phyloP scores from a whole-genome alignment of 495 filamentous ascomycete species.

The Lepidopterella palustris region DNA sequence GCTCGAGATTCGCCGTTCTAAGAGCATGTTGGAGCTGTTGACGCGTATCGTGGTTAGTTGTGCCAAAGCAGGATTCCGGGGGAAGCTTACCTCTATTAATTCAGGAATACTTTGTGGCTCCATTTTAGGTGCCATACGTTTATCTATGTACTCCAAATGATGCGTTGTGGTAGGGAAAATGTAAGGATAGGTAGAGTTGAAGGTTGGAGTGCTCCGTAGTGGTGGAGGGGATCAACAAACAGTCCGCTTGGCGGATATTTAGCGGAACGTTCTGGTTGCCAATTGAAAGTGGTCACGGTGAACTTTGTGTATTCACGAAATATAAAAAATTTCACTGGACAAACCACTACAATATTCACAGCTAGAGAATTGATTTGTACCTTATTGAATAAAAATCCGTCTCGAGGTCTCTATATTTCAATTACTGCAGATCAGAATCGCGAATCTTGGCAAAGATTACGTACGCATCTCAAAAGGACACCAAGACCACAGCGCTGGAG shows the following conservation, averaged over 20 bases:
- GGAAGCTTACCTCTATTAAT: conserved; percentile 22
- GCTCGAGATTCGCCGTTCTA: conserved; percentile 50
- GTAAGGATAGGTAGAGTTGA: background rate
- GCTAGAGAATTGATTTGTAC: too few relatives aligned
- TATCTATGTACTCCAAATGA: conserved; percentile 15
- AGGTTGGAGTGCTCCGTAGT: background rate
- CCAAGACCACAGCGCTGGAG: background rate
- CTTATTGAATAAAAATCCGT: too few relatives aligned
- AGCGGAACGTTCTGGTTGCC: background rate
- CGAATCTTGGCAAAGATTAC: conserved; percentile 16
- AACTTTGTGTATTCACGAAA: too few relatives aligned
- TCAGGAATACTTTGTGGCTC: conserved; percentile 17
- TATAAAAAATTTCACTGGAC: background rate
- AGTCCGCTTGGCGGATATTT: background rate
- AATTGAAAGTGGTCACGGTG: background rate
- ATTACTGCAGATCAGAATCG: too few relatives aligned
- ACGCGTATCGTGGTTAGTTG: background rate
- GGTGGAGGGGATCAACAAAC: background rate
- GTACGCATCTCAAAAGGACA: conserved; percentile 17
- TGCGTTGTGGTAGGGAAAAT: conserved; percentile 15
- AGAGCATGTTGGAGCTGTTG: conserved; percentile 39
- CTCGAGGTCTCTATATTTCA: too few relatives aligned
- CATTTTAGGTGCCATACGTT: conserved; percentile 3
- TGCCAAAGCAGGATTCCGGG: background rate
- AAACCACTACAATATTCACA: background rate